Conservation (phyloP, 345 rosid genomes). For the Acer campestre region DNA sequence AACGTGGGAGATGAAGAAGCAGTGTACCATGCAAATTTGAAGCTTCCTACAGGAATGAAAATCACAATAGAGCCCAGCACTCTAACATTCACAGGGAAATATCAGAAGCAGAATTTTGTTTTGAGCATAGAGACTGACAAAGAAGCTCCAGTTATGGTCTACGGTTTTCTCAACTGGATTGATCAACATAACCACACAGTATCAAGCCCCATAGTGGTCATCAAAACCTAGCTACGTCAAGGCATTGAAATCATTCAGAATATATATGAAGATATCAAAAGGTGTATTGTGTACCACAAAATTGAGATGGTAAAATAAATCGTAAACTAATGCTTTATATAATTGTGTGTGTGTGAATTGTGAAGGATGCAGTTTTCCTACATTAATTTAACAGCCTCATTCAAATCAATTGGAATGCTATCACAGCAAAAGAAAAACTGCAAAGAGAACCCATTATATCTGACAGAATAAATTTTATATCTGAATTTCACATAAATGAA, state of each 20-base stretch:
- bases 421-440: too few species aligned
- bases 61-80: conserved; percentile 20
- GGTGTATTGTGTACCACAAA: not conserved
- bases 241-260: not conserved
- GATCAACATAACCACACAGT: conserved; percentile 36
- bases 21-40: conserved; percentile 21
- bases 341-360: not conserved
- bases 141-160: not conserved
- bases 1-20: conserved; percentile 30
- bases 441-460: too few species aligned
- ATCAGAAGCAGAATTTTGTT: conserved; percentile 15
- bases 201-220: conserved; percentile 42
- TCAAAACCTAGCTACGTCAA: conserved; percentile 18
- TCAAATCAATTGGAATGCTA: not conserved
- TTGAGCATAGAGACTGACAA: conserved; percentile 19
- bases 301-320: not conserved
- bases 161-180: conserved; percentile 39
- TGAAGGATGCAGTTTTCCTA: too few species aligned
- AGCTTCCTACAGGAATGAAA: conserved; percentile 18
- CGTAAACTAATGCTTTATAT: not conserved
- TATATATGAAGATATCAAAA: not conserved
- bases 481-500: too few species aligned
- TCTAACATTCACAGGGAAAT: conserved; percentile 18
- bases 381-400: too few species aligned
- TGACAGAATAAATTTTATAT: too few species aligned